Conservation (phyloP, 768 basidiomycete species). For the Trametes maxima region DNA sequence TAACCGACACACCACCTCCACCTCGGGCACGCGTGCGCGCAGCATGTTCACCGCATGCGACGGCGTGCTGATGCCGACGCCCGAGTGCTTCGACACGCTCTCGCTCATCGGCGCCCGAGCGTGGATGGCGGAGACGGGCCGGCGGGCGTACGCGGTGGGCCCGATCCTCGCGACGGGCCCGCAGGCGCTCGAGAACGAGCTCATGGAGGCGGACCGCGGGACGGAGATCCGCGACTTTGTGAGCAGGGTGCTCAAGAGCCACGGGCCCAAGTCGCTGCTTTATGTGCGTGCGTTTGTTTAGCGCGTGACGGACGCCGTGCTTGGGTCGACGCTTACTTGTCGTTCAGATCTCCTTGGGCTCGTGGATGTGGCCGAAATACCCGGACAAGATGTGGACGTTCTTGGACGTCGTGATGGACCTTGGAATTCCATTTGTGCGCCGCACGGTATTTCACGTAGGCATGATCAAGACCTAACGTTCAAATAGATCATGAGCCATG, state of each 20-base stretch:
- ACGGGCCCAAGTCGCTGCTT: slow-evolving; percentile 24
- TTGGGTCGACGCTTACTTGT: not conserved
- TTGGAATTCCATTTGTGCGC: slow-evolving; percentile 25
- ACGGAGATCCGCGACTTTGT: slow-evolving; percentile 21
- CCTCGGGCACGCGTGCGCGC: not conserved
- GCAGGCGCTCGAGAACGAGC: slow-evolving; percentile 11
- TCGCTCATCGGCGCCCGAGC: slow-evolving; percentile 5
- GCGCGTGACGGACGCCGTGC: not conserved
- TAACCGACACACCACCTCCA: not conserved
- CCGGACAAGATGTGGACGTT: slow-evolving; percentile 25
- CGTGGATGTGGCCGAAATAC: slow-evolving; percentile 24
- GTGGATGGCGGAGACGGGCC: slow-evolving; percentile 18
- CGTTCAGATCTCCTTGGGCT: slow-evolving; percentile 25
- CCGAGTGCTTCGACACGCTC: slow-evolving; percentile 21
- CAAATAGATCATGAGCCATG: slow-evolving; percentile 24
- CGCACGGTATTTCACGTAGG: not conserved
- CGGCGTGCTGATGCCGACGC: slow-evolving; percentile 15
- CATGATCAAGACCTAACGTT: not conserved
- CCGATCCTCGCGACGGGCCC: slow-evolving; percentile 3
- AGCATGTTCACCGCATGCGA: slow-evolving; percentile 19
- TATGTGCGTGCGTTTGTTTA: slow-evolving; percentile 17
- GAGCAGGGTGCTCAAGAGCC: slow-evolving; percentile 12
- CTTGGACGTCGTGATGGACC: slow-evolving; percentile 24
- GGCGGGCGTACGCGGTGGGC: slow-evolving; percentile 16
- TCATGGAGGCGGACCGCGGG: slow-evolving; percentile 3